phyloP scores from a whole-genome alignment of 345 rosid genomes.

The Gossypium anomalum region DNA sequence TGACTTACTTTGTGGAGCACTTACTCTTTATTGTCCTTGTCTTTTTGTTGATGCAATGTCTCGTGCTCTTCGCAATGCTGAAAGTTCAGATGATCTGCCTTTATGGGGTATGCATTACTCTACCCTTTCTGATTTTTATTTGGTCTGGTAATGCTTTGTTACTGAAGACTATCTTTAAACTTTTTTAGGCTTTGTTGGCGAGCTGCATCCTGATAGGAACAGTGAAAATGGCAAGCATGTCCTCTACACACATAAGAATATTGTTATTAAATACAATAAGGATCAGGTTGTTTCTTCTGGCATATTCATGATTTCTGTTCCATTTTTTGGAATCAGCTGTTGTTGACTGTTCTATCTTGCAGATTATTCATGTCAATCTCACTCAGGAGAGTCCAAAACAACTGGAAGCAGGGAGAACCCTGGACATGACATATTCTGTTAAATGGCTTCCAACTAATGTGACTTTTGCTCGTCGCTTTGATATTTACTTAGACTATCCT shows the following conservation, averaged over 20 bases:
- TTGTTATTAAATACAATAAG: slow-evolving; percentile 64
- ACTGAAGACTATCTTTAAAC: slow-evolving; percentile 15
- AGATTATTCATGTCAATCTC: slow-evolving; percentile 92
- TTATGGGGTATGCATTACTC: slow-evolving; percentile 66
- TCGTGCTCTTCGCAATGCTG: slow-evolving; percentile 26
- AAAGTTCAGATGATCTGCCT: slow-evolving; percentile 87
- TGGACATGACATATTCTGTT: slow-evolving; percentile 79
- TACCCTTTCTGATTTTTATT: not conserved
- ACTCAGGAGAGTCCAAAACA: slow-evolving; percentile 72
- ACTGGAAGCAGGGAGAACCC: slow-evolving; percentile 53
- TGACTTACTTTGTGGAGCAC: slow-evolving; percentile 7
- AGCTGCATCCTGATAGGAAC: slow-evolving; percentile 64
- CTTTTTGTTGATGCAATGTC: slow-evolving; percentile 18
- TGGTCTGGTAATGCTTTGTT: not conserved
- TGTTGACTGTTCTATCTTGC: slow-evolving; percentile 12
- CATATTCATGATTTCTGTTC: not conserved
- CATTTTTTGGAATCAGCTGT: not conserved
- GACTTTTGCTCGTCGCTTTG: slow-evolving; percentile 87
- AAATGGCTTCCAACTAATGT: slow-evolving; percentile 69
- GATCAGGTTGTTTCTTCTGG: slow-evolving; percentile 62
- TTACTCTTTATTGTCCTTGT: slow-evolving; percentile 24
- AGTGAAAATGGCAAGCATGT: slow-evolving; percentile 66
- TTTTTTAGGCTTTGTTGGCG: slow-evolving; percentile 78
- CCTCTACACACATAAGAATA: slow-evolving; percentile 78
- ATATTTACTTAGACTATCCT: slow-evolving; percentile 90